phyloP scores from a whole-genome alignment of 257 asterid genomes.

The Schizonepeta tenuifolia region DNA sequence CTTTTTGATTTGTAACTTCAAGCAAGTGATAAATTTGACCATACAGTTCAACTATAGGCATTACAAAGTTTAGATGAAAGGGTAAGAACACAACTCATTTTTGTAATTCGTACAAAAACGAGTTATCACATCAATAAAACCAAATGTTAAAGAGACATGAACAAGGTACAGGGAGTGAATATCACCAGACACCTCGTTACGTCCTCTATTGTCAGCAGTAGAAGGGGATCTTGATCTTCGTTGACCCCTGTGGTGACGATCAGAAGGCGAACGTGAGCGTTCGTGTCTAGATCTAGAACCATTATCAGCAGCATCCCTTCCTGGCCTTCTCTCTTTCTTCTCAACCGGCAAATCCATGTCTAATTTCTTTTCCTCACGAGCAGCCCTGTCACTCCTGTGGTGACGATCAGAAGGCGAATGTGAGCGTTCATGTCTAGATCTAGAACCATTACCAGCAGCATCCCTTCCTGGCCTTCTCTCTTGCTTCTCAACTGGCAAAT shows the following conservation, averaged over 20 bases:
- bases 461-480: slow-evolving; percentile 64
- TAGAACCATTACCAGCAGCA: slow-evolving; percentile 55
- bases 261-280: slow-evolving; percentile 65
- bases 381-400: slow-evolving; percentile 49
- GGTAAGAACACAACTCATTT: background rate
- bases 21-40: background rate
- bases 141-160: slow-evolving; percentile 21
- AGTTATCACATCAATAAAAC: slow-evolving; percentile 5
- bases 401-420: slow-evolving; percentile 62
- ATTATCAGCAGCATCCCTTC: slow-evolving; percentile 57
- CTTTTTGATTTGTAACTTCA: too few relatives aligned
- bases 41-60: background rate
- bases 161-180: slow-evolving; percentile 47
- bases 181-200: slow-evolving; percentile 92
- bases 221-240: slow-evolving; percentile 77
- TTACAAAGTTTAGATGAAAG: background rate
- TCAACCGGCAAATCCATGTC: slow-evolving; percentile 38
- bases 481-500: slow-evolving; percentile 44
- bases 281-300: slow-evolving; percentile 58
- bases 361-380: too few relatives aligned
- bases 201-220: slow-evolving; percentile 58
- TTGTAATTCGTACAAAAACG: background rate
- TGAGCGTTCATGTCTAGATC: slow-evolving; percentile 56
- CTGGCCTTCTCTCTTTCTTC: slow-evolving; percentile 57
- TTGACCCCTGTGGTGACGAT: slow-evolving; percentile 56